Evolutionary conservation across 768 basidiomycete species (phyloP), one percentile per base, ranked within the genome.

Genomic region (Suillus plorans): DNA sequence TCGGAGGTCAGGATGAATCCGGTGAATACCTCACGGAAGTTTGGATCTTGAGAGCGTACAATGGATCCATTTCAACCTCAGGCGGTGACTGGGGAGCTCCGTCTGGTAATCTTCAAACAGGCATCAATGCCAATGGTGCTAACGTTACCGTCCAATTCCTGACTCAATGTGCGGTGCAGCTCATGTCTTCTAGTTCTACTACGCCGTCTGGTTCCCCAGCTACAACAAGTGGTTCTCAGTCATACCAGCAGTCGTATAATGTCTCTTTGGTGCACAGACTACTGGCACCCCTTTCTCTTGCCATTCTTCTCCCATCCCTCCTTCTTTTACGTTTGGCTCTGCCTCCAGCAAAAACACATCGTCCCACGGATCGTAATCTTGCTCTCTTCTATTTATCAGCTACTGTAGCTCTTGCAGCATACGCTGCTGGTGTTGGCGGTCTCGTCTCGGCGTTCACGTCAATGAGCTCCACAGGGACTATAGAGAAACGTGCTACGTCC

Each of bases 21-120:
- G 92, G 92, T 16, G 84, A 79, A 31, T 88, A 90, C 71, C 80
- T 92, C 4, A 83, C 86, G 47, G 92, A 94, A 63, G 71, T 94
- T 13, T 94, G 92, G 92, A 73, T 94, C 9, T 80, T 94, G 66
- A 81, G 92, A 61, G 84, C 90, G 5, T 94, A 93, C 74, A 81
- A 82, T 66, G 88, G 81, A n/a, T 74, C 81, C 39, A 71, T 91
- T 63, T 83, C 83, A n/a, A 67, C 82, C n/a, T 82, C 86, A 2
- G 80, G 81, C 59, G 75, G 81, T 63, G 76, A 75, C 8, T 92
- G 89, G 90, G 88, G 89, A 16, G 92, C 82, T 69, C 87, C 89
- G 6, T 74, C 84, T 64, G 92, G 92, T 0, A 68, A 75, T 37
- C 81, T 94, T 47, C 79, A 84, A 73, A 82, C 84, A 1, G 92